Evolutionary conservation across 345 rosid genomes (phyloP).

Genomic region (Populus nigra): DNA sequence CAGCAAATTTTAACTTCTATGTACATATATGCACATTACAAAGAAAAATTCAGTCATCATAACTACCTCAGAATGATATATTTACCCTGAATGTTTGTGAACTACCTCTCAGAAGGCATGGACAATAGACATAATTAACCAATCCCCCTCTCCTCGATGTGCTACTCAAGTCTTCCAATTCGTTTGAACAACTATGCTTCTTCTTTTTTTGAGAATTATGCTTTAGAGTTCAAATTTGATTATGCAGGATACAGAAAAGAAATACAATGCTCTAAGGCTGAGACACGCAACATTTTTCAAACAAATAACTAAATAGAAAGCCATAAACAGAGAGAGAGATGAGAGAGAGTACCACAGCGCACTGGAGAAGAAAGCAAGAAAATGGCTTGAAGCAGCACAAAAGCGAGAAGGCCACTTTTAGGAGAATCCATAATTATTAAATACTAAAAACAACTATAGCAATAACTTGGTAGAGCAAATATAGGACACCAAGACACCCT

Average conservation of each 20-base stretch:
- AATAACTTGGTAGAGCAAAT: not conserved
- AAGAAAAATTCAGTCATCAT: too few relatives aligned
- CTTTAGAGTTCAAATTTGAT: too few relatives aligned
- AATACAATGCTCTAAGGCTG: not conserved
- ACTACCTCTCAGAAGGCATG: too few relatives aligned
- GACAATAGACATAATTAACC: too few relatives aligned
- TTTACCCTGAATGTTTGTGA: too few relatives aligned
- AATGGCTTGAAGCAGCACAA: slow-evolving; percentile 27
- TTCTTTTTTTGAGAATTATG: too few relatives aligned
- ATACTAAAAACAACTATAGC: not conserved
- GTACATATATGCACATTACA: too few relatives aligned
- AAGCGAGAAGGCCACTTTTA: slow-evolving; percentile 8
- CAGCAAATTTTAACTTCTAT: too few relatives aligned
- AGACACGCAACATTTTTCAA: not conserved
- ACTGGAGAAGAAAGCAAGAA: slow-evolving; percentile 36
- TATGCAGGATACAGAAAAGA: too few relatives aligned
- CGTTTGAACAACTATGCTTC: not conserved
- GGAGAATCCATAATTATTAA: slow-evolving; percentile 26
- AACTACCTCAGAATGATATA: too few relatives aligned
- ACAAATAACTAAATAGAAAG: not conserved
- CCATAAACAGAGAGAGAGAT: not conserved
- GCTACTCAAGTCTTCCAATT: too few relatives aligned
- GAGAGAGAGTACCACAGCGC: slow-evolving; percentile 16
- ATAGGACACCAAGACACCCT: not conserved
- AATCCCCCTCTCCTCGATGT: too few relatives aligned